Percentiles rank a stretch among this genome's conserved stretches.
phyloP scores from a whole-genome alignment of 2,329 filamentous ascomycete genomes.

The Metarhizium anisopliae region DNA sequence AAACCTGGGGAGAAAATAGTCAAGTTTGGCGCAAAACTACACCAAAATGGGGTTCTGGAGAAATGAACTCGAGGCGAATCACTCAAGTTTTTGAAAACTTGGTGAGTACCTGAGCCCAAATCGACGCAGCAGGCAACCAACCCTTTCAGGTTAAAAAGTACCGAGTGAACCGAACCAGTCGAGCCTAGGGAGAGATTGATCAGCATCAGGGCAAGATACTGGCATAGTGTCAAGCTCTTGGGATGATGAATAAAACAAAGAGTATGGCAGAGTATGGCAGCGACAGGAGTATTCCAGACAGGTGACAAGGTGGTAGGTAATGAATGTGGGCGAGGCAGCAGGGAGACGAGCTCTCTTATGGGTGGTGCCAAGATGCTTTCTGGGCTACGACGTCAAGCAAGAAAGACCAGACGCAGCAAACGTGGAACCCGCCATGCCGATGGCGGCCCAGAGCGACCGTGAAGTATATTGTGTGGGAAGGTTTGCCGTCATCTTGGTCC shows the following conservation, averaged over 20 bases:
- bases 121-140: not conserved
- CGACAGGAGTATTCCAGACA: not conserved
- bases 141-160: not conserved
- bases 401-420: not conserved
- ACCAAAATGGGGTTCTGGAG: not conserved
- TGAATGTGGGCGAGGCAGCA: not conserved
- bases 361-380: not conserved
- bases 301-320: not conserved
- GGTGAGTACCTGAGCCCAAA: not conserved
- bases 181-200: not conserved
- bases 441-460: slow-evolving; percentile 3
- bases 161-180: not conserved
- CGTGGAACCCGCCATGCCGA: not conserved
- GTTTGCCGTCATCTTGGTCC: not conserved
- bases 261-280: not conserved
- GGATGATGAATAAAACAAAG: not conserved
- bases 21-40: not conserved
- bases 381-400: not conserved
- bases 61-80: not conserved
- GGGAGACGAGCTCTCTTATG: not conserved
- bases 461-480: not conserved
- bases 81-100: not conserved
- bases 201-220: not conserved
- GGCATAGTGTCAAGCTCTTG: not conserved
- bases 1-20: not conserved